A percentile compares a stretch with the other conserved stretches of the same genome.
These are phyloP conservation scores for Coemansia sp. DNA, from an alignment of 192 early-diverging fungal species.

Conservation along the genomic window DNA sequence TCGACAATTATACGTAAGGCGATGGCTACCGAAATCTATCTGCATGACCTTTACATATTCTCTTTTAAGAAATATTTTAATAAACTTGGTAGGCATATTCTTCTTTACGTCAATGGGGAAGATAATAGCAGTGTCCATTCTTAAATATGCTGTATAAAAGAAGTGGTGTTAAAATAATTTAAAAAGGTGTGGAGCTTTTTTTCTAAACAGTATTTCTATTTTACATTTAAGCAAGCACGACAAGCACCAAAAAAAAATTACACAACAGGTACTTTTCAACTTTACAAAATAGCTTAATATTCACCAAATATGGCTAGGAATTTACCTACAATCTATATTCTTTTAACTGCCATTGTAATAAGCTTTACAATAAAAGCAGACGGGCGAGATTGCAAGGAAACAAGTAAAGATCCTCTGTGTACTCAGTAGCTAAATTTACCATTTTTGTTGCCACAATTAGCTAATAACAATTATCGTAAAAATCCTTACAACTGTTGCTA, in stretches of 20 bases:
- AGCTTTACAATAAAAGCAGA: constrained; percentile 7
- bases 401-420: constrained; percentile 47
- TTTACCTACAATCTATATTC: not conserved
- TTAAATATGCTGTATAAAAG: not conserved
- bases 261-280: not conserved
- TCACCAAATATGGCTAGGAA: not conserved
- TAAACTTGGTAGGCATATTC: not conserved
- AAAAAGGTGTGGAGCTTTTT: not conserved
- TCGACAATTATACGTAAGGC: not conserved
- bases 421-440: constrained; percentile 10
- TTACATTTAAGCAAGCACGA: not conserved
- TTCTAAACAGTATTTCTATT: not conserved
- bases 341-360: constrained; percentile 4
- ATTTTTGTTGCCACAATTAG: not conserved
- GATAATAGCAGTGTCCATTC: not conserved
- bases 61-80: not conserved
- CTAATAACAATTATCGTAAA: not conserved
- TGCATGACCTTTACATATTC: not conserved
- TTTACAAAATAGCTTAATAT: not conserved
- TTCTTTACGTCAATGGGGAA: not conserved
- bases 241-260: not conserved
- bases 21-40: not conserved
- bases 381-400: constrained; percentile 43
- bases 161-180: not conserved
- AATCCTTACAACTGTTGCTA: not conserved